These are phyloP conservation scores for Pseudocercospora musae DNA, from an alignment of 2,329 filamentous ascomycete genomes.

Conservation along the genomic window DNA sequence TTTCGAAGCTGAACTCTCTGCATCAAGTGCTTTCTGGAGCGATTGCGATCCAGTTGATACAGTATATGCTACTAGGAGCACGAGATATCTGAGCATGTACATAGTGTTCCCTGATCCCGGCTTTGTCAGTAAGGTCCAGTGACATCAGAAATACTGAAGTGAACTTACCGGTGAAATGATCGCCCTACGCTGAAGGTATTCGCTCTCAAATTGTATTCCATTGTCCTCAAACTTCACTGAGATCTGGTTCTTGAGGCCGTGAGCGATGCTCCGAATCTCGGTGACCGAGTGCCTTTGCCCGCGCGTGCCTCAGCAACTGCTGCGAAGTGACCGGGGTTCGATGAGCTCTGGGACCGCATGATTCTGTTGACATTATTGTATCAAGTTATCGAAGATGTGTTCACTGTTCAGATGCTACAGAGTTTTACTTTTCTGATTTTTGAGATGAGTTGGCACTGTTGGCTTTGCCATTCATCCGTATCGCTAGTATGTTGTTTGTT, in stretches of 20 bases:
- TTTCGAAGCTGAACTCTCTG: neutral
- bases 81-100: neutral
- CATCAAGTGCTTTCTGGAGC: neutral
- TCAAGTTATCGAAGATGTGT: neutral
- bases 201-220: neutral
- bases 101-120: neutral
- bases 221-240: neutral
- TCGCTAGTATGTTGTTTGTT: no score
- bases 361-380: neutral
- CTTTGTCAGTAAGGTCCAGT: neutral
- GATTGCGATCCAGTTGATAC: neutral
- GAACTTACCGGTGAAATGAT: neutral
- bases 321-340: neutral
- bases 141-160: neutral
- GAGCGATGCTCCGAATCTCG: neutral
- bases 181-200: neutral
- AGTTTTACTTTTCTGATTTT: neutral
- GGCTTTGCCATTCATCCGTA: neutral
- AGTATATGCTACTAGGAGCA: neutral
- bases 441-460: neutral
- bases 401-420: neutral
- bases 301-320: neutral
- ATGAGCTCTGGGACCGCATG: neutral
- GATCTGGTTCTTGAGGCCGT: neutral
- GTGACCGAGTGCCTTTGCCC: neutral